These are phyloP conservation scores for Primulina huaijiensis DNA, from an alignment of 257 asterid species.

Conservation along the genomic window DNA sequence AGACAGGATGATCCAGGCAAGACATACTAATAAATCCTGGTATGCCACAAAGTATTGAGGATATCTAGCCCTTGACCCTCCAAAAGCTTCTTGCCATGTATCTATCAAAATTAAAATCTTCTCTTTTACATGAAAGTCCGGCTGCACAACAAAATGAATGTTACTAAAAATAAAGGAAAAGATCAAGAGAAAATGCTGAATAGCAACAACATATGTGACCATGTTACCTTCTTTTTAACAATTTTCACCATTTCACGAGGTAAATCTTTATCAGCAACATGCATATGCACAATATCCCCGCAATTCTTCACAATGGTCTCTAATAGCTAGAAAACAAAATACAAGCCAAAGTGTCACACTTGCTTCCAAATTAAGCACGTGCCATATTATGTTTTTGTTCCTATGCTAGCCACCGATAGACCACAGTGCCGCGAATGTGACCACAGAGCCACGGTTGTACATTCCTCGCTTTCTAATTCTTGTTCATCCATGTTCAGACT, in stretches of 20 bases:
- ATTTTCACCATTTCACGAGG: conserved; percentile 80
- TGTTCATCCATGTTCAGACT: not conserved
- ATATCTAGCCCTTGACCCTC: conserved; percentile 92
- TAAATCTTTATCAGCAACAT: conserved; percentile 69
- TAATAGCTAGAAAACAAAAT: conserved; percentile 48
- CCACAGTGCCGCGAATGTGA: not conserved
- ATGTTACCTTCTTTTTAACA: conserved; percentile 69
- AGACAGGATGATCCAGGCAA: conserved; percentile 11
- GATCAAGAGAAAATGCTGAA: conserved; percentile 14
- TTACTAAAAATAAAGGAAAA: conserved; percentile 21
- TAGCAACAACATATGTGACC: not conserved
- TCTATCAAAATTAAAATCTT: conserved; percentile 91
- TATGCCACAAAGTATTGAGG: conserved; percentile 91
- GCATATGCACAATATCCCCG: conserved; percentile 81
- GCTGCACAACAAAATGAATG: conserved; percentile 55
- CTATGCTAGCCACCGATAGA: not conserved
- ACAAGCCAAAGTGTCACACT: conserved; percentile 8
- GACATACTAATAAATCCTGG: conserved; percentile 83
- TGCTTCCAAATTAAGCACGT: not conserved
- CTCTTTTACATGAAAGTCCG: conserved; percentile 97
- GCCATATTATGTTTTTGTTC: not conserved
- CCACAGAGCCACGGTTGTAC: not conserved
- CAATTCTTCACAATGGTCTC: conserved; percentile 86
- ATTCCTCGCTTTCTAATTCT: not conserved
- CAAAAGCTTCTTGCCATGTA: conserved; percentile 99